A percentile compares a stretch with the other conserved stretches of the same genome.
These are phyloP conservation scores for Fraxinus angustifolia DNA, from an alignment of 305 asterid species.

Conservation along the genomic window DNA sequence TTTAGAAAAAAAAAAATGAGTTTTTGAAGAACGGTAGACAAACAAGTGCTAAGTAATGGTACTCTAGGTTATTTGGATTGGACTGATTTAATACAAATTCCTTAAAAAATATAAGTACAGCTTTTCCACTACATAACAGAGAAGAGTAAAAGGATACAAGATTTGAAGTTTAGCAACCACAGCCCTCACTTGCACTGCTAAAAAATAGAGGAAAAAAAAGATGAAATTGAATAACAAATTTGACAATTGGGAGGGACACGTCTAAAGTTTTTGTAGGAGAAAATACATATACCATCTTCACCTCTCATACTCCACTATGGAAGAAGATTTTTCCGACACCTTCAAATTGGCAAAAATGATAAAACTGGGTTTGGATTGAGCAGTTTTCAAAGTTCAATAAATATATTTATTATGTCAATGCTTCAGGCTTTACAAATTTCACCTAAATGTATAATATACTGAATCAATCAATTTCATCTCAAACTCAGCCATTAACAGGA, in stretches of 20 bases:
- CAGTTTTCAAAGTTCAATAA: neutral
- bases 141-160: neutral
- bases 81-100: no score
- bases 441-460: neutral
- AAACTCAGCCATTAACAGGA: neutral
- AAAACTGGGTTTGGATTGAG: neutral
- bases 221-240: neutral
- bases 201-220: neutral
- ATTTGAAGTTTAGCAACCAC: neutral
- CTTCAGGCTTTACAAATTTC: neutral
- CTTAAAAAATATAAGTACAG: no score
- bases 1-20: no score
- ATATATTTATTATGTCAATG: neutral
- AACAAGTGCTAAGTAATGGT: neutral
- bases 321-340: neutral
- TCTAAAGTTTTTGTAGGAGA: neutral
- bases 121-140: neutral
- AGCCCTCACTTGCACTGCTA: neutral
- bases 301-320: neutral
- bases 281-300: neutral
- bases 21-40: no score
- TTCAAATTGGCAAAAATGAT: neutral
- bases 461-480: neutral
- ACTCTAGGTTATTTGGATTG: neutral
- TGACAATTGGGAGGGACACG: neutral